These are phyloP conservation scores for Rhodotorula toruloides DNA, from an alignment of 768 basidiomycete species.

Conservation along the genomic window DNA sequence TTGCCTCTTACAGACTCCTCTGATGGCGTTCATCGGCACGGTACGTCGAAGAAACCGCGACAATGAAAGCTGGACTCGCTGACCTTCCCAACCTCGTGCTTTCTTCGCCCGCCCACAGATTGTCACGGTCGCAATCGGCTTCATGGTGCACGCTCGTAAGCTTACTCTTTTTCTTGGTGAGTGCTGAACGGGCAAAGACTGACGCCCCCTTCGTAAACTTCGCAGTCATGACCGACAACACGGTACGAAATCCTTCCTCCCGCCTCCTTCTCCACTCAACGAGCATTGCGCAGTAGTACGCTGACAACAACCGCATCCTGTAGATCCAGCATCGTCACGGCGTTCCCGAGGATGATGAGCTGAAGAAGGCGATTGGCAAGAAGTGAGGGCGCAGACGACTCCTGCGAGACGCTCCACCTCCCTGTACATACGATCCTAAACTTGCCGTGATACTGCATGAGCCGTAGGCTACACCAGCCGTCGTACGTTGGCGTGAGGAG, in stretches of 20 bases:
- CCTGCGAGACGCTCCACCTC: background rate
- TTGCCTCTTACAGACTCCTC: background rate
- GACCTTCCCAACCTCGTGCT: background rate
- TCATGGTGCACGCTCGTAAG: background rate
- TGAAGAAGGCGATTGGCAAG: constrained; percentile 1
- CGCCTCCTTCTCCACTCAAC: background rate
- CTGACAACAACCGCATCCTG: too few relatives aligned
- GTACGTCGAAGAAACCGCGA: background rate
- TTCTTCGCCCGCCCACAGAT: background rate
- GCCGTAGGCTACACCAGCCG: too few relatives aligned
- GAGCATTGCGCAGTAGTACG: too few relatives aligned
- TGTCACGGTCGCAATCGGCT: background rate
- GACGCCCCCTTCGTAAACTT: background rate
- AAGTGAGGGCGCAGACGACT: background rate
- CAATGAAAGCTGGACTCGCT: background rate
- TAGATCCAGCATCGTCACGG: constrained; percentile 23
- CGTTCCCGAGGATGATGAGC: background rate
- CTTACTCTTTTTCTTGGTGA: too few relatives aligned
- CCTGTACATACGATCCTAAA: background rate
- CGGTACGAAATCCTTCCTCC: background rate
- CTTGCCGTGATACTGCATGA: too few relatives aligned
- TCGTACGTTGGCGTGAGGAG: too few relatives aligned
- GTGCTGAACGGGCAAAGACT: background rate
- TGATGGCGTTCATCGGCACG: constrained; percentile 4
- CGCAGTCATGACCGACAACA: background rate